A percentile compares a stretch with the other conserved stretches of the same genome.
Evolutionary conservation across 164 flowering plant species (phyloP).

Genomic region (Taxillus chinensis): DNA sequence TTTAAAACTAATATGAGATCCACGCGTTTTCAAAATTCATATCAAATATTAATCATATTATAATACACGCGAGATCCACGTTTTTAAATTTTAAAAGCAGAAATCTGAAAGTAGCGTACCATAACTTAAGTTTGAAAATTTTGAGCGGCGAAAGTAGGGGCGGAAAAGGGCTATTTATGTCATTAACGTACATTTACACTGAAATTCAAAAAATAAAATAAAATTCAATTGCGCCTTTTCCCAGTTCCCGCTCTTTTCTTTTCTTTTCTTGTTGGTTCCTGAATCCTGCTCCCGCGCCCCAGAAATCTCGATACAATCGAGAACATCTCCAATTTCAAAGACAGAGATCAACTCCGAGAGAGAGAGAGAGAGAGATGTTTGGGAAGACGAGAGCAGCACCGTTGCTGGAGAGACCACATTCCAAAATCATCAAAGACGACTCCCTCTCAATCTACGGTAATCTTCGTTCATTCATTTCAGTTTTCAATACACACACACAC

Average conservation of each 20-base stretch:
- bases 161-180: no score
- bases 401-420: conserved; percentile 34
- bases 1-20: no score
- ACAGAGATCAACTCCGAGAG: not conserved
- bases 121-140: no score
- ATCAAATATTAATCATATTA: no score
- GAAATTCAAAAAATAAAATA: no score
- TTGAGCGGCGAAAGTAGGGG: no score
- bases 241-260: conserved; percentile 6
- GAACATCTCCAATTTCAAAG: not conserved
- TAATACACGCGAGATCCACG: no score
- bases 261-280: not conserved
- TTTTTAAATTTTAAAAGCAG: no score
- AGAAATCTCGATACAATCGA: not conserved
- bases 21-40: no score
- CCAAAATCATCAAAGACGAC: conserved; percentile 52
- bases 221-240: not conserved
- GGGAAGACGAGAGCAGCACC: conserved; percentile 41
- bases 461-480: not conserved
- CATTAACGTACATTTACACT: no score
- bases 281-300: not conserved
- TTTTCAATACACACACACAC: not conserved
- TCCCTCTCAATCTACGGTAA: conserved; percentile 73
- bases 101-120: no score
- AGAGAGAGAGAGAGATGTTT: conserved; percentile 26